Evolutionary conservation across 2,329 filamentous ascomycete genomes (phyloP).

Genomic region (Alternaria sp.): DNA sequence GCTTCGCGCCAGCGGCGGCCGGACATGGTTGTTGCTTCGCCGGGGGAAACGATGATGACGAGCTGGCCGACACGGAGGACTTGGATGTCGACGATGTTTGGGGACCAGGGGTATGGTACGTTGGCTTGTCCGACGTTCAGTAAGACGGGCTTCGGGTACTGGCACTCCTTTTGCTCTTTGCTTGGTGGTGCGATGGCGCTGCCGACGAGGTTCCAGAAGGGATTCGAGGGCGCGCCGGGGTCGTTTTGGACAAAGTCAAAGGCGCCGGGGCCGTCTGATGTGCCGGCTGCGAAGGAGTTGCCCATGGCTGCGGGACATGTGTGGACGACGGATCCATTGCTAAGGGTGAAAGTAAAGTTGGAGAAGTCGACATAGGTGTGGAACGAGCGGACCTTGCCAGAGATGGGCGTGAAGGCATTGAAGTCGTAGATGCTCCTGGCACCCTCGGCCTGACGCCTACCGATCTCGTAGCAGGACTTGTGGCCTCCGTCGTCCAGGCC

Average conservation of each 20-base stretch:
- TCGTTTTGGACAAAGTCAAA: conserved; percentile 95
- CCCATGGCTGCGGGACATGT: conserved; percentile 90
- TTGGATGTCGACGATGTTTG: conserved; percentile 91
- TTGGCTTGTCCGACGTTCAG: conserved; percentile 86
- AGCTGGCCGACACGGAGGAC: conserved; percentile 83
- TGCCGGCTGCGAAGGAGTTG: conserved; percentile 92
- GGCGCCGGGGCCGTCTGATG: conserved; percentile 85
- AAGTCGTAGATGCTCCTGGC: conserved; percentile 66
- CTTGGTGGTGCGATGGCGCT: conserved; percentile 74
- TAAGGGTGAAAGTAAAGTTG: conserved; percentile 73
- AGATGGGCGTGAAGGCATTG: conserved; percentile 58
- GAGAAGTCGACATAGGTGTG: conserved; percentile 87
- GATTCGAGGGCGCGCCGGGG: conserved; percentile 75
- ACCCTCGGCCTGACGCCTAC: conserved; percentile 71
- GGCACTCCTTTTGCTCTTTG: conserved; percentile 74
- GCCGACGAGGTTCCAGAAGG: conserved; percentile 80
- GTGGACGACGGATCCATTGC: conserved; percentile 71
- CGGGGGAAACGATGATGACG: conserved; percentile 81
- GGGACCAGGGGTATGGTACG: conserved; percentile 82
- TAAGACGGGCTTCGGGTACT: conserved; percentile 81
- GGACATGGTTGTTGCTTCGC: conserved; percentile 91
- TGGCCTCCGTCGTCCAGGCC: conserved; percentile 68
- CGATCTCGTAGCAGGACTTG: conserved; percentile 78
- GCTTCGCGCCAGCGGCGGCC: conserved; percentile 80
- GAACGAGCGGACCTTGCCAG: conserved; percentile 75